Base-by-base conservation (phyloP, 2,329 filamentous ascomycete genomes). In the Trichoderma atrobrunneum region DNA sequence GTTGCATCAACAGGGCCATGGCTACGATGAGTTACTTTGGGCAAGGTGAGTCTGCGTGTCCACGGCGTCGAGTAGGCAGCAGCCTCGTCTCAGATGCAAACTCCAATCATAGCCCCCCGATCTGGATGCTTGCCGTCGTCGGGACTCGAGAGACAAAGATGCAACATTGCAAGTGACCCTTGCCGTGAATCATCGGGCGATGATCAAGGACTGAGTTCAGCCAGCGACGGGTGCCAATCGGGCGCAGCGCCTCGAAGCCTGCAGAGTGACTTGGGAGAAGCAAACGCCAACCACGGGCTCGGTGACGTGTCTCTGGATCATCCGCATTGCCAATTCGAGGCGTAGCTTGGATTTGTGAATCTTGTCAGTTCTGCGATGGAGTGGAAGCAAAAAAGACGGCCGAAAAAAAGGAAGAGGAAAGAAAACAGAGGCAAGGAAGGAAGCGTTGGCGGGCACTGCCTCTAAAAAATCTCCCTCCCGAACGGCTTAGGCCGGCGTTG, bases 301-400 rank as follows among this genome's bases (percentile, higher is more conserved):
- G 34, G 56, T 71, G 61, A 66, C 54, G 61, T 66, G 54, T 43
- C 69, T 59, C 69, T 24, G 54, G 69, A 57, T 48, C 48, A 71
- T 51, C 39, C 43, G 62, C 69, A 30, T 36, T n/a, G 51, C 63
- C 63, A 51, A 16, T 43, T n/a, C 6, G 39, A 63, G 43, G 24
- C 24, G 62, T 54, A 65, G 62, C 62, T 39, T 62, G n/a, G 34
- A 61, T 5, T 8, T 39, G 21, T 61, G 11, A 32, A 24, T 14
- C 21, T 62, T 26, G 12, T 11, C n/a, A 11, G n/a, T 54, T 60
- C 30, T 32, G 57, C 28, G 57, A n/a, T 60, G 57, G 28, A 32
- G n/a, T 34, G 57, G 18, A 32, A 60, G 57, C 8, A 30, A 21
- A 30, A 30, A 21, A 8, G 18, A 30, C 28, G 10, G 11, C 18